Evolutionary conservation across 2,329 filamentous ascomycete genomes (phyloP), one percentile per base, ranked within the genome.

Genomic region (Aspergillus pseudoglaucus): DNA sequence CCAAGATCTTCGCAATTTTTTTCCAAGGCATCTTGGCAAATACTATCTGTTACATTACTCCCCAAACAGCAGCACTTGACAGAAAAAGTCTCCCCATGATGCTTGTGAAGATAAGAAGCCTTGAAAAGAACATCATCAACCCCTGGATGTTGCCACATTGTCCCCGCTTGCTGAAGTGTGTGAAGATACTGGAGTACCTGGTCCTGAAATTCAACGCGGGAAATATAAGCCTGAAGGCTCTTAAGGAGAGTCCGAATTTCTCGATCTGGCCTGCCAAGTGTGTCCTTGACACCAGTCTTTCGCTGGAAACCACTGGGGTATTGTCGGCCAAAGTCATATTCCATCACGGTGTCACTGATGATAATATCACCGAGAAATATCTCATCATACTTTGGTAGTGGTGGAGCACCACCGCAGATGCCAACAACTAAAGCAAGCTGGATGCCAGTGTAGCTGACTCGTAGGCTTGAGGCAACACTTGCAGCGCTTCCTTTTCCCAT

Each of bases 331-430:
- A 61, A 52, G 22, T 62, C 58, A 41, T 55, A 59, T 41, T 59
- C 52, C 5, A 59, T 46, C 3, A 62, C 46, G 1, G 45, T 48
- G 32, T 50, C 47, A 47, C 61, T 63, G 18, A 64, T 48, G 14
- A 63, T 53, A 3, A 62, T 53, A 49, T 64, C 61, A 1, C 62
- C 61, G 1, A 64, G 40, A 14, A 54, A 50, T 8, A 63, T 48
- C 7, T 59, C 51, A 7, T 35, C 25, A 27, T 33, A 7, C n/a
- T 15, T 8, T 42, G 14, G 8, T n/a, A 39, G 25, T 27, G 25
- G 7, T 25, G 56, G 55, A 2, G 51, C 52, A 1, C 56, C 59
- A 1, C 53, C 58, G 30, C 58, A 58, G 12, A 58, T 42, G 3
- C 59, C 59, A 14, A 56, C 52, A 6, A 60, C 25, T 14, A 61